Evolutionary conservation across 1,284 basidiomycete genomes (phyloP).

Genomic region (Ustilago crameri): DNA sequence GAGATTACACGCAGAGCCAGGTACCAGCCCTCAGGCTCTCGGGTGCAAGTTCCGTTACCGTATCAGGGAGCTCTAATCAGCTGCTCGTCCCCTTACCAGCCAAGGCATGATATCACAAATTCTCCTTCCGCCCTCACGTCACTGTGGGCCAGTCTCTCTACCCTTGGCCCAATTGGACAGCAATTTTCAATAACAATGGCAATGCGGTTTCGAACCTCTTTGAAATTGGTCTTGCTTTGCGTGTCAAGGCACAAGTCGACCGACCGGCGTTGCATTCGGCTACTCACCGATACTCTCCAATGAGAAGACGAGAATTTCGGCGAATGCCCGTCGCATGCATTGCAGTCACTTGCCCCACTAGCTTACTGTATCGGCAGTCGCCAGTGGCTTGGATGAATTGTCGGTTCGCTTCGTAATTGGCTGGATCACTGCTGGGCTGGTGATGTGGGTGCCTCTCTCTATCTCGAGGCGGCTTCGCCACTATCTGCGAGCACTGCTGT

Average conservation of each 20-base stretch:
- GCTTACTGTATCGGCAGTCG: too few species aligned
- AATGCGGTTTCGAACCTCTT: background rate
- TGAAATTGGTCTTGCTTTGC: background rate
- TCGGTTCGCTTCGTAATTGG: too few species aligned
- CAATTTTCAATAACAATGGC: too few species aligned
- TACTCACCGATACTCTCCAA: background rate
- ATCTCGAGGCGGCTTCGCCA: too few species aligned
- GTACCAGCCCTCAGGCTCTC: conserved; percentile 1
- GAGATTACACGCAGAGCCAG: too few species aligned
- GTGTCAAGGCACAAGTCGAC: background rate
- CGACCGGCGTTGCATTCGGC: background rate
- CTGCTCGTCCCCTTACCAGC: background rate
- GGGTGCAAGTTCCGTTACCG: too few species aligned
- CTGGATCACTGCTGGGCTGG: too few species aligned
- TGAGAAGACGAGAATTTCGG: background rate
- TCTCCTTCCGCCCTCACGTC: too few species aligned
- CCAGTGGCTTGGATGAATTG: background rate
- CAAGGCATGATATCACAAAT: background rate
- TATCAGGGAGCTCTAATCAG: conserved; percentile 5
- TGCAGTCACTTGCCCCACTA: background rate
- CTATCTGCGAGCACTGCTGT: too few species aligned
- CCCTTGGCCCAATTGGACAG: too few species aligned
- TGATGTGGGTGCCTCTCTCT: too few species aligned
- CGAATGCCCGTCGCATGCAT: conserved; percentile 1
- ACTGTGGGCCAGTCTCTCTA: too few species aligned